These are phyloP conservation scores for Naganishia sp. DNA, from an alignment of 1,284 basidiomycete genomes.

Conservation along the genomic window DNA sequence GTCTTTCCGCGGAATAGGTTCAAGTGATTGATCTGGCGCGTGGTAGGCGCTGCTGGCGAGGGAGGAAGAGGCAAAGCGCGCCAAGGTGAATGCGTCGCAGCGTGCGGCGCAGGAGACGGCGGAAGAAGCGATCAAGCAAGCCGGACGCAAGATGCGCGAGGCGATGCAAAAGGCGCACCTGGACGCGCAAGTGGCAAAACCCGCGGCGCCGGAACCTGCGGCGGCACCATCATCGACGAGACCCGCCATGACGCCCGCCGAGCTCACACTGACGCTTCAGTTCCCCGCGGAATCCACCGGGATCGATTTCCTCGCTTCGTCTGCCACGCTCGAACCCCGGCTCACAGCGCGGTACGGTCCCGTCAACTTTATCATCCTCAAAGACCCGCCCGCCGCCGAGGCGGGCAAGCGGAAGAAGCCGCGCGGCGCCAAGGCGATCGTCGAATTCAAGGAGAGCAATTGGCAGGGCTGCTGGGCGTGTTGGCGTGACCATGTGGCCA, in stretches of 20 bases:
- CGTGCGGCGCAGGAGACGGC: conserved; percentile 62
- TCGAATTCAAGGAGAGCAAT: conserved; percentile 55
- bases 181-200: neutral
- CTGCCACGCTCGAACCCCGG: conserved; percentile 35
- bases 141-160: conserved; percentile 70
- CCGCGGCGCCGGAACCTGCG: neutral
- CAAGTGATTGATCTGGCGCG: neutral
- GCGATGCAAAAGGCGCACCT: conserved; percentile 48
- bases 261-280: conserved; percentile 47
- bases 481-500: conserved; percentile 55
- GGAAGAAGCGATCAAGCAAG: conserved; percentile 76
- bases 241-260: conserved; percentile 53
- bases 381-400: conserved; percentile 34
- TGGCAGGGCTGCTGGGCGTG: conserved; percentile 54
- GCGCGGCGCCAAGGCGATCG: conserved; percentile 54
- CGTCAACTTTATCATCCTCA: conserved; percentile 43
- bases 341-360: conserved; percentile 45
- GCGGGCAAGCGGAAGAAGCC: conserved; percentile 36
- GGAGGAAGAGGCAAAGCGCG: conserved; percentile 76
- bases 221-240: conserved; percentile 41
- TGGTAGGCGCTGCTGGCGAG: conserved; percentile 73
- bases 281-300: conserved; percentile 39
- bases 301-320: conserved; percentile 15
- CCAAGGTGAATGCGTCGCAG: conserved; percentile 63
- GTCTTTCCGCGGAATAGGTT: neutral